phyloP scores from a whole-genome alignment of 1,139 yeast species.

The Maudiozyma humilis region DNA sequence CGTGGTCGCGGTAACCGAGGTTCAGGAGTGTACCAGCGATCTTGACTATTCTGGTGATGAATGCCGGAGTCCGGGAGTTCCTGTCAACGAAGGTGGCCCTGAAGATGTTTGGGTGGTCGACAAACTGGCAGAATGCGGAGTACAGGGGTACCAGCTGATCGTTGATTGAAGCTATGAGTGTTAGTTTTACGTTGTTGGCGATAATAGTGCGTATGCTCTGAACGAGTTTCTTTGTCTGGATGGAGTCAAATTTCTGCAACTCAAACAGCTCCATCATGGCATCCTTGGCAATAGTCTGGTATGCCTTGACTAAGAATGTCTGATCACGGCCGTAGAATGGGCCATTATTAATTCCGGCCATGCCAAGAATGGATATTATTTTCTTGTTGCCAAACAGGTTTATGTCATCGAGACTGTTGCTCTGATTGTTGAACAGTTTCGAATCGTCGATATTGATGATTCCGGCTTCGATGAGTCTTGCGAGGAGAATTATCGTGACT shows the following conservation, averaged over 20 bases:
- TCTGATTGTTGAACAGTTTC: slow-evolving; percentile 15
- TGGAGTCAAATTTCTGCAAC: slow-evolving; percentile 66
- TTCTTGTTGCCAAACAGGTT: slow-evolving; percentile 34
- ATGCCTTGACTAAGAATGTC: slow-evolving; percentile 74
- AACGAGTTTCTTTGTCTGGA: slow-evolving; percentile 62
- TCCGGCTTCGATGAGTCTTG: slow-evolving; percentile 63
- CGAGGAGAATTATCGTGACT: slow-evolving; percentile 70
- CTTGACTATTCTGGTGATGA: slow-evolving; percentile 43
- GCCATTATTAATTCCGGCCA: slow-evolving; percentile 94
- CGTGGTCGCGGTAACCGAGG: slow-evolving; percentile 64
- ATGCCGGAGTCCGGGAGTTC: slow-evolving; percentile 42
- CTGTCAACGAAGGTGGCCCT: slow-evolving; percentile 80
- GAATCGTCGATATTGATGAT: slow-evolving; percentile 37
- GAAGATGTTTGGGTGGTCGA: slow-evolving; percentile 81
- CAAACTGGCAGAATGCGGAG: slow-evolving; percentile 75
- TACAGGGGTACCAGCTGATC: slow-evolving; percentile 91
- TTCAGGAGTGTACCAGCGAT: slow-evolving; percentile 49
- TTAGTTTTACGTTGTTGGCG: slow-evolving; percentile 62
- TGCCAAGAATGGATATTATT: slow-evolving; percentile 67
- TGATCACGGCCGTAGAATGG: slow-evolving; percentile 89
- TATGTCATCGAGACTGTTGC: slow-evolving; percentile 13
- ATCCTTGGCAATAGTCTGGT: slow-evolving; percentile 82
- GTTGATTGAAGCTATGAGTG: slow-evolving; percentile 79
- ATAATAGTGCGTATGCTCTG: slow-evolving; percentile 60
- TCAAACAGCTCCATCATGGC: slow-evolving; percentile 80